A percentile compares a stretch with the other conserved stretches of the same genome.
Conservation (phyloP, 495 filamentous ascomycete genomes). For the Penicillium lagena region DNA sequence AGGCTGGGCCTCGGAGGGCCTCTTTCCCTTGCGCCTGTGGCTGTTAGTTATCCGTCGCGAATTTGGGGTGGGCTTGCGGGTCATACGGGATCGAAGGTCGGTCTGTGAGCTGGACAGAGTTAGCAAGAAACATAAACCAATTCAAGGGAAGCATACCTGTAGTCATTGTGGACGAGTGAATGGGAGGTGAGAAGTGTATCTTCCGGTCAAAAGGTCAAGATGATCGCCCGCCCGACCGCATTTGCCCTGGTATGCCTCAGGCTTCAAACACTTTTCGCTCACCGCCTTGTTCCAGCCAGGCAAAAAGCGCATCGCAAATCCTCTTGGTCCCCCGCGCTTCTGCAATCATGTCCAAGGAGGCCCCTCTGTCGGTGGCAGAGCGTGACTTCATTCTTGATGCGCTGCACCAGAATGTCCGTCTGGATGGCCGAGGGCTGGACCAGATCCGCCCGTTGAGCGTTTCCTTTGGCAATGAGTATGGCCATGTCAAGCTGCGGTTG, state of each 20-base stretch:
- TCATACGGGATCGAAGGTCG: conserved; percentile 86
- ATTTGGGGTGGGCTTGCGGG: conserved; percentile 11
- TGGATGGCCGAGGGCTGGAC: conserved; percentile 78
- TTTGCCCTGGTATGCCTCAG: too few relatives aligned
- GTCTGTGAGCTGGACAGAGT: conserved; percentile 57
- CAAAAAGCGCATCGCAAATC: conserved; percentile 23
- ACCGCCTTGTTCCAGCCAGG: conserved; percentile 3
- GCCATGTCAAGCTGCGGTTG: conserved; percentile 79
- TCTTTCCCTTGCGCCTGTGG: conserved; percentile 86
- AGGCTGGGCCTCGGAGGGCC: conserved; percentile 85
- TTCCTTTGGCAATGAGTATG: conserved; percentile 83
- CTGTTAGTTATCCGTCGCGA: conserved; percentile 6
- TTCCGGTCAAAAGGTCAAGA: too few relatives aligned
- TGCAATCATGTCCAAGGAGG: conserved; percentile 78
- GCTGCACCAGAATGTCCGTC: conserved; percentile 64
- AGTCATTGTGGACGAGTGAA: conserved; percentile 46
- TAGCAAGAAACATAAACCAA: conserved; percentile 9
- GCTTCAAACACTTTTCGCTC: neutral
- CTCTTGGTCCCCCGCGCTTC: conserved; percentile 14
- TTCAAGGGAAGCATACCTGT: conserved; percentile 40
- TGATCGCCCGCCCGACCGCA: neutral
- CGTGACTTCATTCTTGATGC: conserved; percentile 70
- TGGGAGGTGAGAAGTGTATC: too few relatives aligned
- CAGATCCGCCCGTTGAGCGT: conserved; percentile 70
- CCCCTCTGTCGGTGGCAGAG: conserved; percentile 73